Base-by-base conservation (phyloP, 1,284 basidiomycete species). In the Microbotryum violaceum region DNA sequence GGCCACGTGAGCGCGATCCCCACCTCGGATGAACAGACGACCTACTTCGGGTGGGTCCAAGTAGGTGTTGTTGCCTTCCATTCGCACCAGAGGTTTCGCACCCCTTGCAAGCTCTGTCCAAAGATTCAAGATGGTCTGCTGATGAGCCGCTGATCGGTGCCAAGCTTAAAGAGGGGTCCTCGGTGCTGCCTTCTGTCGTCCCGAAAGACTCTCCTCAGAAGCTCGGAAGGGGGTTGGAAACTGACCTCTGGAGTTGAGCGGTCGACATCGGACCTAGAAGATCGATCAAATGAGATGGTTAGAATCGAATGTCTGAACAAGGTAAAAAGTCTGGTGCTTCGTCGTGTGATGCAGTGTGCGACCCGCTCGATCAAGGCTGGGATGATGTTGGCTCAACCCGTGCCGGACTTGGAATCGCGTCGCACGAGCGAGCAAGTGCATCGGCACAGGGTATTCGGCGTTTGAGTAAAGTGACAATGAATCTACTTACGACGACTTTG, bases 41-140 rank as follows among this genome's bases (percentile, higher is more conserved):
- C 57, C 33, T 29, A 51, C 58, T 16, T 66, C 62, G 46, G 92
- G 92, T 9, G 92, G 90, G 71, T 91, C 87, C 67, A 96, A 79
- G 73, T 90, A 85, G 0, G 92, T 96, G 75, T 89, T 86, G 78
- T 88, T 89, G 47, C 89, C 91, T 71, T 87, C 81, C 92, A 97
- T 97, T 42, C 88, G 85, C 70, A 97, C 89, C 74, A 97, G 86
- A 47, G 82, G 82, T 77, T 90, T 93, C 61, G 92, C 92, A 56
- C 92, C 92, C 62, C 91, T 83, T 58, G 86, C 87, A 57, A 93
- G 82, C 75, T 97, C 92, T 94, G 75, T 8, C 7, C 68, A 71
- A 62, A 57, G 61, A 54, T 54, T n/a, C 31, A 58, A 31, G 29
- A 5, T 23, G 23, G 3, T n/a, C 23, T 20, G 18, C 18, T 21